Evolutionary conservation across 768 basidiomycete genomes (phyloP).

Genomic region (Xerocomellus dryophilus): DNA sequence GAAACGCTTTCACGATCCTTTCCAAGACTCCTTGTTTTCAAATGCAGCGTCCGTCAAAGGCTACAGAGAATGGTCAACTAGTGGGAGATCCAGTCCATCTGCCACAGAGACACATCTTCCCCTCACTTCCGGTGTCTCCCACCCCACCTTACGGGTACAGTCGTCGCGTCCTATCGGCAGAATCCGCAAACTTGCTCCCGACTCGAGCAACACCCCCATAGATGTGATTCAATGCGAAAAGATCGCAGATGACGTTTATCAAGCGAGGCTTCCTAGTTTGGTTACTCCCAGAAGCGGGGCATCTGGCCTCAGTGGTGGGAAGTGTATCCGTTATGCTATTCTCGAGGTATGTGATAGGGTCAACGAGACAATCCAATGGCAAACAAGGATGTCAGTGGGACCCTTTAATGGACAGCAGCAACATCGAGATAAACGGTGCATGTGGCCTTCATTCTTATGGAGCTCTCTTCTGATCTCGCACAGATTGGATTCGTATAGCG

Average conservation of each 20-base stretch:
- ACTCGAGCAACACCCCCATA: conserved; percentile 22
- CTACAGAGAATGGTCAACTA: conserved; percentile 72
- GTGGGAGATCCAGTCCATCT: conserved; percentile 54
- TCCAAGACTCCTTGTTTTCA: conserved; percentile 82
- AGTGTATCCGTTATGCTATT: conserved; percentile 82
- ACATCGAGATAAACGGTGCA: conserved; percentile 77
- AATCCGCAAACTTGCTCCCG: conserved; percentile 36
- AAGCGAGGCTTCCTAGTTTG: conserved; percentile 69
- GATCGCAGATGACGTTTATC: conserved; percentile 63
- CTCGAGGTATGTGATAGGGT: conserved; percentile 56
- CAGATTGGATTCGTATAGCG: conserved; percentile 89
- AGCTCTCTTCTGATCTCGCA: conserved; percentile 9
- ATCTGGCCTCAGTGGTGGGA: conserved; percentile 56
- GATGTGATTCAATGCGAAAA: conserved; percentile 40
- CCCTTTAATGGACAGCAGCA: conserved; percentile 84
- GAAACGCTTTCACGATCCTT: conserved; percentile 87
- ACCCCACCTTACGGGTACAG: conserved; percentile 54
- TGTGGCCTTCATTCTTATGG: background rate
- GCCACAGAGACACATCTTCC: conserved; percentile 8
- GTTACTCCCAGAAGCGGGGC: conserved; percentile 73
- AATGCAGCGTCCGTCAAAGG: conserved; percentile 75
- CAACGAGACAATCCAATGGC: background rate
- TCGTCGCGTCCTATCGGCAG: conserved; percentile 67
- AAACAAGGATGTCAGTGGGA: conserved; percentile 58
- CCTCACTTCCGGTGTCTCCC: conserved; percentile 15